Percentiles rank a stretch among this genome's conserved stretches.
Evolutionary conservation across 768 basidiomycete species (phyloP).

Genomic region (Russula sp.): DNA sequence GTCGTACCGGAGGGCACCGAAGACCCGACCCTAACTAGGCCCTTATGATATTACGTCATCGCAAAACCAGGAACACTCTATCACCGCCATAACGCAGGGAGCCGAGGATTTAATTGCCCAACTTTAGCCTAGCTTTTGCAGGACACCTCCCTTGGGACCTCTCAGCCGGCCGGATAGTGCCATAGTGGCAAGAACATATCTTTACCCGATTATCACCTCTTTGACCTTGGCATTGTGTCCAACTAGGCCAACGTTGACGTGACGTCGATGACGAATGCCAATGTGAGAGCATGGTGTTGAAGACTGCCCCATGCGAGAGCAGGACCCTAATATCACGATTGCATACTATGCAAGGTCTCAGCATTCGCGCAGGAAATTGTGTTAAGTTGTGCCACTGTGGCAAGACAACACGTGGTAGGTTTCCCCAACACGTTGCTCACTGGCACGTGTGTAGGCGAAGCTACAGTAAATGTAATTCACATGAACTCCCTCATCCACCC

Average conservation of each 20-base stretch:
- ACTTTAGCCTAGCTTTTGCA: no score
- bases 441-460: not conserved
- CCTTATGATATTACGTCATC: conserved; percentile 6
- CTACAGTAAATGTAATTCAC: not conserved
- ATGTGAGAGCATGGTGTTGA: not conserved
- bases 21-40: not conserved
- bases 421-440: conserved; percentile 4
- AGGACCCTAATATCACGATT: not conserved
- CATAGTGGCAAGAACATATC: not conserved
- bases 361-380: not conserved
- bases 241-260: not conserved
- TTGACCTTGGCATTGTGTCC: not conserved
- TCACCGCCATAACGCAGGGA: no score
- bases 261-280: no score
- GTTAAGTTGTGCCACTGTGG: not conserved
- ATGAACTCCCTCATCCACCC: not conserved
- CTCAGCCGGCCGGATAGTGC: no score
- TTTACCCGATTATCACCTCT: not conserved
- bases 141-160: no score
- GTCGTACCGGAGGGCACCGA: not conserved
- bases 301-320: not conserved
- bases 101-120: no score
- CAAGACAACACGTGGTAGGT: not conserved
- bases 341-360: not conserved
- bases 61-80: no score